phyloP scores from a whole-genome alignment of 2,329 filamentous ascomycete genomes.

The Hirsutella rhossiliensis region DNA sequence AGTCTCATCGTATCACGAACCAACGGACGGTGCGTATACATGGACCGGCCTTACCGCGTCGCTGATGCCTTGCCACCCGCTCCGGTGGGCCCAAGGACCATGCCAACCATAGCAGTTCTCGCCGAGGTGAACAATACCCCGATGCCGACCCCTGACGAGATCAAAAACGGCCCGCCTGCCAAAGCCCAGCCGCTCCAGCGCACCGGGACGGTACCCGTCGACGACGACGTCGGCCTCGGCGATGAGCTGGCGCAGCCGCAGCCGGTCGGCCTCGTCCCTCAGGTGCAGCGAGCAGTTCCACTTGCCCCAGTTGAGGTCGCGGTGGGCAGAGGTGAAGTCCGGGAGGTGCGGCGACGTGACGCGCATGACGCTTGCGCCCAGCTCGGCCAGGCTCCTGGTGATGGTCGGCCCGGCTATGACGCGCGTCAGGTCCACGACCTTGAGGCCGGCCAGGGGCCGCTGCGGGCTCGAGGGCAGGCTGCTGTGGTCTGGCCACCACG shows the following conservation, averaged over 20 bases:
- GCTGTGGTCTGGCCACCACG: slow-evolving; percentile 3
- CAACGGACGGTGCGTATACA: too few species aligned
- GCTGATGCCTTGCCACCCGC: slow-evolving; percentile 41
- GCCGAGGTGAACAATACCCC: slow-evolving; percentile 24
- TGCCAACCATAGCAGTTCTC: slow-evolving; percentile 44
- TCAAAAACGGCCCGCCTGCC: not conserved
- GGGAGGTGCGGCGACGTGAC: slow-evolving; percentile 51
- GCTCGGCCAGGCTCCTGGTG: slow-evolving; percentile 53
- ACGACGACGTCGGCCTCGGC: slow-evolving; percentile 47
- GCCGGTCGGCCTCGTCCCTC: slow-evolving; percentile 33
- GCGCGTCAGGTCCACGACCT: slow-evolving; percentile 59
- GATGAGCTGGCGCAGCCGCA: slow-evolving; percentile 41
- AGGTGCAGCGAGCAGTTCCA: slow-evolving; percentile 50
- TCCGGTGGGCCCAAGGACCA: slow-evolving; percentile 31
- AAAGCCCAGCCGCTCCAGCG: not conserved
- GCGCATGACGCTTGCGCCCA: slow-evolving; percentile 60
- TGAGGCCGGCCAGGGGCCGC: slow-evolving; percentile 41
- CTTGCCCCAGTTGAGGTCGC: slow-evolving; percentile 54
- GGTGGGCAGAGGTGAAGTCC: slow-evolving; percentile 52
- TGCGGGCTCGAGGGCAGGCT: not conserved
- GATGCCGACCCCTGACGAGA: slow-evolving; percentile 1
- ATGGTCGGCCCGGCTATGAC: slow-evolving; percentile 62
- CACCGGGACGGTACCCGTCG: slow-evolving; percentile 53
- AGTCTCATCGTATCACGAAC: not conserved
- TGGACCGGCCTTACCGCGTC: slow-evolving; percentile 31